A percentile compares a stretch with the other conserved stretches of the same genome.
Conservation (phyloP, 2,329 filamentous ascomycete species). For the Stylonectria norvegica region DNA sequence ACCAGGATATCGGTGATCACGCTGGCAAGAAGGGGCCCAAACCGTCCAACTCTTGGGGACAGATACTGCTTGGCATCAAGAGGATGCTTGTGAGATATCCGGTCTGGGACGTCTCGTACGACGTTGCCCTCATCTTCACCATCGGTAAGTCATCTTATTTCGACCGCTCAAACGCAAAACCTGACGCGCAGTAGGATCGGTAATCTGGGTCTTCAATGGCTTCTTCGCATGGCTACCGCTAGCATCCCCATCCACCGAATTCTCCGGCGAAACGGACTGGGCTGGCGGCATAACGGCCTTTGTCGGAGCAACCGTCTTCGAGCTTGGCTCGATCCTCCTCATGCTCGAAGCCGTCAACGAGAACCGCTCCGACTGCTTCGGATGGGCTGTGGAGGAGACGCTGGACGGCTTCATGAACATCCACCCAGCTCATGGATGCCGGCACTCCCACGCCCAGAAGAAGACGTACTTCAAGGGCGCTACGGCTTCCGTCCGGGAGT, state of each 20-base stretch:
- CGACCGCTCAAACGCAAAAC: background rate
- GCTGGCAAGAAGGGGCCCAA: slow-evolving; percentile 17
- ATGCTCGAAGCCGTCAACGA: slow-evolving; percentile 68
- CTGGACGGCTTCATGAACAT: slow-evolving; percentile 16
- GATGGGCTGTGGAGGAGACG: slow-evolving; percentile 57
- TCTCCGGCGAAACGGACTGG: slow-evolving; percentile 48
- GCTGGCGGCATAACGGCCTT: slow-evolving; percentile 62
- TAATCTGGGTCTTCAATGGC: slow-evolving; percentile 56
- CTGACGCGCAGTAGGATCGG: slow-evolving; percentile 32
- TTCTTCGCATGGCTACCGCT: slow-evolving; percentile 64
- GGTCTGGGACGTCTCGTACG: slow-evolving; percentile 42
- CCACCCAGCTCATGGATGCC: slow-evolving; percentile 17
- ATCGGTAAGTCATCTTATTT: slow-evolving; percentile 26
- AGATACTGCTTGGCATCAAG: slow-evolving; percentile 28
- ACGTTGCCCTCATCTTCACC: slow-evolving; percentile 39
- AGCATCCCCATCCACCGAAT: slow-evolving; percentile 48
- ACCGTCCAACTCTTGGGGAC: slow-evolving; percentile 26
- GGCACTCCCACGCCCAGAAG: slow-evolving; percentile 27
- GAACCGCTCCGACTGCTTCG: slow-evolving; percentile 62
- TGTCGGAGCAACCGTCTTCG: slow-evolving; percentile 66
- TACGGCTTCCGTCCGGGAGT: background rate
- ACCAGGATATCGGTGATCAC: slow-evolving; percentile 11
- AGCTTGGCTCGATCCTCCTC: slow-evolving; percentile 59
- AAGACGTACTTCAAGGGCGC: slow-evolving; percentile 15
- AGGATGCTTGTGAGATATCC: slow-evolving; percentile 37